A percentile compares a stretch with the other conserved stretches of the same genome.
Evolutionary conservation across 148 eudicot species (phyloP).

Genomic region (Cornus controversa): DNA sequence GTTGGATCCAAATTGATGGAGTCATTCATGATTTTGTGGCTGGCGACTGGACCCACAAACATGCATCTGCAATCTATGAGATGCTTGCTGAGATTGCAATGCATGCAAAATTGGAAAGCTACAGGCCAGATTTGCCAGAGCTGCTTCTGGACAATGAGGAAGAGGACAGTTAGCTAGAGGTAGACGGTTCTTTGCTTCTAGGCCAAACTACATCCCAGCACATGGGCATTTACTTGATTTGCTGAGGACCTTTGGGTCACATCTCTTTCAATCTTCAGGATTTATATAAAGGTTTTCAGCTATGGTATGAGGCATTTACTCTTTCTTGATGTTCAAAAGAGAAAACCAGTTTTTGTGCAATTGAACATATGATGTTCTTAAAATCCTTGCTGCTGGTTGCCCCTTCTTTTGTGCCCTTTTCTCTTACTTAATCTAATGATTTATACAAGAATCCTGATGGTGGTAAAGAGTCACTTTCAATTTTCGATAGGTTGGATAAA

Average conservation of each 20-base stretch:
- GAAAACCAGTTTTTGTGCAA: not conserved
- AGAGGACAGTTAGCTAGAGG: not conserved
- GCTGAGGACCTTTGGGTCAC: not conserved
- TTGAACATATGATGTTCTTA: not conserved
- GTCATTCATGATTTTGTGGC: slow-evolving; percentile 45
- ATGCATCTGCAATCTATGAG: slow-evolving; percentile 28
- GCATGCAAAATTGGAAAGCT: slow-evolving; percentile 15
- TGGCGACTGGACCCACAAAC: slow-evolving; percentile 38
- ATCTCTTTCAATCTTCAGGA: not conserved
- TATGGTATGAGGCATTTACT: not conserved
- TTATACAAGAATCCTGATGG: not conserved
- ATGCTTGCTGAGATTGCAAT: slow-evolving; percentile 17
- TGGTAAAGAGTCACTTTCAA: not conserved
- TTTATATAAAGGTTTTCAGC: not conserved
- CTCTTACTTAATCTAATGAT: not conserved
- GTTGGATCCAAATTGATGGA: slow-evolving; percentile 55
- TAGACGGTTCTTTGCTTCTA: not conserved
- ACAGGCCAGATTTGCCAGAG: slow-evolving; percentile 9
- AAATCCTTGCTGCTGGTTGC: not conserved
- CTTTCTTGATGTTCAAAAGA: not conserved
- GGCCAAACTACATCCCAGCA: not conserved
- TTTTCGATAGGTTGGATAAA: not conserved
- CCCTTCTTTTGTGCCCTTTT: not conserved
- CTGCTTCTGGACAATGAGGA: not conserved
- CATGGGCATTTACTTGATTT: not conserved